Percentiles rank a stretch among this genome's conserved stretches.
phyloP scores from a whole-genome alignment of 2,329 filamentous ascomycete species.

The Tolypocladium ophioglossoides region DNA sequence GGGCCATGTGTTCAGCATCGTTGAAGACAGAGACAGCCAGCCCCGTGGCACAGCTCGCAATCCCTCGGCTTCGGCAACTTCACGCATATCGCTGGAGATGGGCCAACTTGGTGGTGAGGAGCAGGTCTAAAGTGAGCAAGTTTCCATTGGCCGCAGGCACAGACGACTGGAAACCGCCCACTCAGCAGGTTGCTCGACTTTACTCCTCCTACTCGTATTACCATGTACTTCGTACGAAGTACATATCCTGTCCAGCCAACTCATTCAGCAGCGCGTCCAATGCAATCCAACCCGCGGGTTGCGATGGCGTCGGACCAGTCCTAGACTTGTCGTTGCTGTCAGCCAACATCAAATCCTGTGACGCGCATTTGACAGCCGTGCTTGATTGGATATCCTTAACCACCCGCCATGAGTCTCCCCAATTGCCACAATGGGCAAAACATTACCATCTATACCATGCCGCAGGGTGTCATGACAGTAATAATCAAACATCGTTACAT shows the following conservation, averaged over 20 bases:
- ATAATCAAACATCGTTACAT: too few species aligned
- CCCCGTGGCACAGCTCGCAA: not conserved
- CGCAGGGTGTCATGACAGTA: too few species aligned
- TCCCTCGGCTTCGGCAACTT: too few species aligned
- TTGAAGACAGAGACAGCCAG: not conserved
- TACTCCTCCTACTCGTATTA: too few species aligned
- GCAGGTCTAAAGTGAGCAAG: constrained; percentile 22
- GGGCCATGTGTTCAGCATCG: not conserved
- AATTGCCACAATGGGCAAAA: not conserved
- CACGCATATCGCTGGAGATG: too few species aligned
- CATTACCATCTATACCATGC: not conserved
- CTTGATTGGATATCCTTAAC: not conserved
- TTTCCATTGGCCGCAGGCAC: constrained; percentile 24
- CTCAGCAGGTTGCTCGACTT: not conserved
- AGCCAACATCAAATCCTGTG: not conserved
- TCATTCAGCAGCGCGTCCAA: too few species aligned
- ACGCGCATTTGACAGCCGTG: not conserved
- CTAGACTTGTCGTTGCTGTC: not conserved
- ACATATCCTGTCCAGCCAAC: too few species aligned
- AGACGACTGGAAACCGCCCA: not conserved
- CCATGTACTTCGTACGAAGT: too few species aligned
- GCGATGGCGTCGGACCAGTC: not conserved
- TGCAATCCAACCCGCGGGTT: not conserved
- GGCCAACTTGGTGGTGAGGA: constrained; percentile 9
- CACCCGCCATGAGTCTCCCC: not conserved